phyloP scores from a whole-genome alignment of 306 rosid genomes.

The Cicer cuneatum region DNA sequence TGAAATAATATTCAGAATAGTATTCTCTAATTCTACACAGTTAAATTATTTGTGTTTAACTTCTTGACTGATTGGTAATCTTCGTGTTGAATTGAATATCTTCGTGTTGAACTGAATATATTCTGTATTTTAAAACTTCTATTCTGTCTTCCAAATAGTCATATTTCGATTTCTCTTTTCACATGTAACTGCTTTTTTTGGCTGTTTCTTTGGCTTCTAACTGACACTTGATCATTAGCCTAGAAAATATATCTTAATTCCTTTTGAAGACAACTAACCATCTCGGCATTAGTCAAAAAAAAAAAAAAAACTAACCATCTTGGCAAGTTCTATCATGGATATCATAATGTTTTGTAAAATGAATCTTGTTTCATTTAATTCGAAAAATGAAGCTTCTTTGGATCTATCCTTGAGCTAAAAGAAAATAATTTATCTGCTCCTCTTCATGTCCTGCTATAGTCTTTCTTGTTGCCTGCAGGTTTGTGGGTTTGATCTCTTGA shows the following conservation, averaged over 20 bases:
- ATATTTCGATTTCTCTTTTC: slow-evolving; percentile 27
- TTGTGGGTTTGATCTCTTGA: slow-evolving; percentile 97
- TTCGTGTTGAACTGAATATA: neutral
- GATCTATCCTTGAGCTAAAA: slow-evolving; percentile 25
- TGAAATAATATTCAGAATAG: too few relatives aligned
- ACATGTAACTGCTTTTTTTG: neutral
- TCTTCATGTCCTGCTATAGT: slow-evolving; percentile 36
- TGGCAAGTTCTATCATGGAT: slow-evolving; percentile 14
- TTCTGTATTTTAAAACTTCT: neutral
- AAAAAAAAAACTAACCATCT: neutral
- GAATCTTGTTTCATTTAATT: slow-evolving; percentile 34
- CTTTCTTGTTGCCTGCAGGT: slow-evolving; percentile 66
- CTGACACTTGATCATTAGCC: slow-evolving; percentile 35
- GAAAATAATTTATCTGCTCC: slow-evolving; percentile 28
- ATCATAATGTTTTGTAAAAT: slow-evolving; percentile 24
- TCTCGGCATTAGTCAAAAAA: neutral
- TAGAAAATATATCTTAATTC: slow-evolving; percentile 19
- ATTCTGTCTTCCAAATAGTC: slow-evolving; percentile 2
- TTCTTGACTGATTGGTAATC: slow-evolving; percentile 19
- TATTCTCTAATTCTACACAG: too few relatives aligned
- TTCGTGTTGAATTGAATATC: slow-evolving; percentile 6
- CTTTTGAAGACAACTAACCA: slow-evolving; percentile 10
- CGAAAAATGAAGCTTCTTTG: slow-evolving; percentile 14
- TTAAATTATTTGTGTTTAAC: slow-evolving; percentile 26
- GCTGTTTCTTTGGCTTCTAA: slow-evolving; percentile 18